These are phyloP conservation scores for Candida vaughaniae DNA, from an alignment of 805 yeast genomes.

Conservation along the genomic window DNA sequence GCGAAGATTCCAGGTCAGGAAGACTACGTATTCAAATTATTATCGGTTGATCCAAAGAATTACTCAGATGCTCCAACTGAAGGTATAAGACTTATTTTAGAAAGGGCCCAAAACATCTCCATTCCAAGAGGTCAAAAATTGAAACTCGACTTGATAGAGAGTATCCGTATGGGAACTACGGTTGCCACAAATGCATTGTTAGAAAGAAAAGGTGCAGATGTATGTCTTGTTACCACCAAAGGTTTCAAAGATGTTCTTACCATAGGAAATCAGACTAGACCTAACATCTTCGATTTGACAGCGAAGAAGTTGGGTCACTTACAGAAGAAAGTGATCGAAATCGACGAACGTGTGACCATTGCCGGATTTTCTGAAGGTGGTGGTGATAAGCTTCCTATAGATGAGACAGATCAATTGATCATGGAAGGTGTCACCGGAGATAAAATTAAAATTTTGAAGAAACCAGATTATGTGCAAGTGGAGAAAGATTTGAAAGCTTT, in stretches of 20 bases:
- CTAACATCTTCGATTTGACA: conserved; percentile 80
- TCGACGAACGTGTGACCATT: conserved; percentile 87
- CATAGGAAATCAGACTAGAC: conserved; percentile 92
- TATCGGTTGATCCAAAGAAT: conserved; percentile 87
- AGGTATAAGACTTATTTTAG: conserved; percentile 80
- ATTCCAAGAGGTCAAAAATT: conserved; percentile 50
- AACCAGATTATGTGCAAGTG: conserved; percentile 28
- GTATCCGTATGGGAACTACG: conserved; percentile 88
- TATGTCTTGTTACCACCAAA: conserved; percentile 81
- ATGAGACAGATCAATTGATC: conserved; percentile 27
- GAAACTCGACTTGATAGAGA: conserved; percentile 61
- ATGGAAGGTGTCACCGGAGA: conserved; percentile 38
- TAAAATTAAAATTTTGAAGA: conserved; percentile 27
- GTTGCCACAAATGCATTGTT: conserved; percentile 94
- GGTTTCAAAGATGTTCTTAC: conserved; percentile 82
- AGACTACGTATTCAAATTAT: conserved; percentile 70
- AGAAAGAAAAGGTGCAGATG: conserved; percentile 88
- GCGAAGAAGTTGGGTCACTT: conserved; percentile 70
- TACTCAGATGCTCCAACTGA: conserved; percentile 91
- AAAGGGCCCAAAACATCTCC: conserved; percentile 47
- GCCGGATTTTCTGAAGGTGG: conserved; percentile 77
- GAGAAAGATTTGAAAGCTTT: conserved; percentile 23
- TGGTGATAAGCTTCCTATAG: conserved; percentile 22
- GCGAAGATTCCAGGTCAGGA: conserved; percentile 50
- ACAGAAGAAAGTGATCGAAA: conserved; percentile 74